Evolutionary conservation across 768 basidiomycete genomes (phyloP).

Genomic region (Clitopilus passeckerianus): DNA sequence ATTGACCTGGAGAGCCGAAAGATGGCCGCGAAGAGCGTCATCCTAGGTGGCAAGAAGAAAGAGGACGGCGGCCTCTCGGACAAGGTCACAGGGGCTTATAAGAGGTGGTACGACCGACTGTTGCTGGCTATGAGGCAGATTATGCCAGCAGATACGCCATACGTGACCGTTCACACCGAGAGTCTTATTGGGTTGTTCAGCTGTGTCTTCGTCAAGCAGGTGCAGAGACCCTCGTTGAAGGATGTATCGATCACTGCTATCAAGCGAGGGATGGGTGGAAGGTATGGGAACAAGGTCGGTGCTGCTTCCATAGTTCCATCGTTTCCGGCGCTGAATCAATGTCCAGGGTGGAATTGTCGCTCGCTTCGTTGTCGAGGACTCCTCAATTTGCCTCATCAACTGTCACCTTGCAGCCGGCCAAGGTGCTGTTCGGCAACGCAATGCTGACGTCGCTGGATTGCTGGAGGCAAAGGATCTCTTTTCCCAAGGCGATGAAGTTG

Average conservation of each 20-base stretch:
- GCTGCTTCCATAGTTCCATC: not conserved
- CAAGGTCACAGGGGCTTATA: constrained; percentile 83
- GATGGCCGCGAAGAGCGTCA: constrained; percentile 87
- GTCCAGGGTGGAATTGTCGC: constrained; percentile 84
- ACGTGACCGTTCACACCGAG: constrained; percentile 78
- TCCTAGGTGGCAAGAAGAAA: constrained; percentile 68
- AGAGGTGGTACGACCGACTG: constrained; percentile 83
- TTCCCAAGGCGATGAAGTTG: constrained; percentile 44
- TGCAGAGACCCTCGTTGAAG: constrained; percentile 54
- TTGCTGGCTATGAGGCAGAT: constrained; percentile 64
- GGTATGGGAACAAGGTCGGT: constrained; percentile 92
- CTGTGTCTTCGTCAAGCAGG: constrained; percentile 68
- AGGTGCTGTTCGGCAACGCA: constrained; percentile 72
- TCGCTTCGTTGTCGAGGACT: constrained; percentile 86
- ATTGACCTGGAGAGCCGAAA: constrained; percentile 93
- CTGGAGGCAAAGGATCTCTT: constrained; percentile 79
- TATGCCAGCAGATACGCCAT: constrained; percentile 71
- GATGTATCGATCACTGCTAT: constrained; percentile 75
- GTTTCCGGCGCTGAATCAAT: not conserved
- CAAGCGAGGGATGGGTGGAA: constrained; percentile 89
- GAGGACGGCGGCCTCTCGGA: constrained; percentile 60
- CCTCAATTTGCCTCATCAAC: constrained; percentile 93
- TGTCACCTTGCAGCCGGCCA: constrained; percentile 98
- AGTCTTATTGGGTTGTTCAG: constrained; percentile 88
- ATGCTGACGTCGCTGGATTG: constrained; percentile 83